Evolutionary conservation across 495 filamentous ascomycete genomes (phyloP), one percentile per base, ranked within the genome.

Genomic region (Achaetomiella virescens): DNA sequence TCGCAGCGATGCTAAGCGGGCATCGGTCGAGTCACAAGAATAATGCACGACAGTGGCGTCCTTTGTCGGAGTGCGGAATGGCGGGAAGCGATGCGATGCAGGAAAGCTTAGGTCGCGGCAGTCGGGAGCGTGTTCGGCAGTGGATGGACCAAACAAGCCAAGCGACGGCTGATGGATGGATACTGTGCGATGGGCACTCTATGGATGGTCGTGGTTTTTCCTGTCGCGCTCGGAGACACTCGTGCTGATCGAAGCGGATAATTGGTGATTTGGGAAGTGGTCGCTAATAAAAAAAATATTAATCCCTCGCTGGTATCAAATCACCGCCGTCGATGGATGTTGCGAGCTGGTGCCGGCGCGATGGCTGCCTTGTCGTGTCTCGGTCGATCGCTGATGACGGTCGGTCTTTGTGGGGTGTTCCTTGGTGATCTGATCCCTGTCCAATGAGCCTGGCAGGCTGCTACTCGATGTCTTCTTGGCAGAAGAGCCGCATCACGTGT

Each of bases 401-500:
- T 36, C 47, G 50, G 51, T 43, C 52, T 56, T 56, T 61, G 59
- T 65, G 60, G 60, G 62, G 59, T 54, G 44, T 49, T 42, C 41
- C 60, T 58, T 56, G 61, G 54, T 33, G 47, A 59, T 40, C 47
- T 40, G 37, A 60, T 58, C 59, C 61, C 61, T 66, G 63, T 48
- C 25, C n/a, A 24, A 10, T 17, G 44, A 6, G 1, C 14, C 17
- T 29, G 40, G 12, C 36, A 7, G 31, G 20, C 43, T 48, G 45
- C n/a, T n/a, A n/a, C n/a, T 18, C 36, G 18, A 15, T 15, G 25
- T 36, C 27, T 31, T 42, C 57, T 57, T 56, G 49, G 45, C 46
- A 29, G 11, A 36, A 17, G 51, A 61, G 58, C 58, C 52, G 52
- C 58, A 62, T 66, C 64, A 66, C 64, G 64, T 66, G 64, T 31